Conservation (phyloP, 2,329 filamentous ascomycete genomes). For the Colletotrichum zoysiae region DNA sequence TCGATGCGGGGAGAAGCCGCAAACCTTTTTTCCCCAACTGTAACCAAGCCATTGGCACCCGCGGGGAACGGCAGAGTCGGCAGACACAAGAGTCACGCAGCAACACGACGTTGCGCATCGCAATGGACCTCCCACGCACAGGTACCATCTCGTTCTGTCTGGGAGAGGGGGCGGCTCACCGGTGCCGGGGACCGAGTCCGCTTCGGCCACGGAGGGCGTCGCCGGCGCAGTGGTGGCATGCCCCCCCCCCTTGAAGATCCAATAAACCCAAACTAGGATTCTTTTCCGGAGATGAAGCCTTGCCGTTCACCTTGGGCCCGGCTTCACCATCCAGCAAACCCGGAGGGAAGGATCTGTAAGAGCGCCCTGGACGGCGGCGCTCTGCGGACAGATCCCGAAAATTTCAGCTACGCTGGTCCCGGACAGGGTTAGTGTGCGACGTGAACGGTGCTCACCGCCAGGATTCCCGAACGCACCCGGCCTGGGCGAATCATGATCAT, state of each 20-base stretch:
- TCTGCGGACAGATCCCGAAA: background rate
- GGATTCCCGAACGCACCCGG: background rate
- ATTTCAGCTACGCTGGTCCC: background rate
- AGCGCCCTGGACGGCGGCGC: background rate
- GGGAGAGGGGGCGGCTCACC: background rate
- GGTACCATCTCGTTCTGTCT: too few relatives aligned
- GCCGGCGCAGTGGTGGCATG: background rate
- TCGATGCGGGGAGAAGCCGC: background rate
- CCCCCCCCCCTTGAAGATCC: too few relatives aligned
- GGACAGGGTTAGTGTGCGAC: too few relatives aligned
- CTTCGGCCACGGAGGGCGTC: background rate
- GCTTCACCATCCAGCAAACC: background rate
- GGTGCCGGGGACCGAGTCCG: background rate
- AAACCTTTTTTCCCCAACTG: background rate
- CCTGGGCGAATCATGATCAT: slow-evolving; percentile 3
- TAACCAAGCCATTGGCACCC: background rate
- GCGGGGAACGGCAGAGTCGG: background rate
- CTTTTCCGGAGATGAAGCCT: background rate
- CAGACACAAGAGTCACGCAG: background rate
- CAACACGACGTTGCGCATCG: background rate
- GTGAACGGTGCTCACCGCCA: background rate
- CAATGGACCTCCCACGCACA: background rate
- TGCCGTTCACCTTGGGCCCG: background rate
- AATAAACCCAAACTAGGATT: background rate
- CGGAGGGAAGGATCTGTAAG: background rate